A percentile compares a stretch with the other conserved stretches of the same genome.
Evolutionary conservation across 345 rosid genomes (phyloP).

Genomic region (Pistacia integerrima): DNA sequence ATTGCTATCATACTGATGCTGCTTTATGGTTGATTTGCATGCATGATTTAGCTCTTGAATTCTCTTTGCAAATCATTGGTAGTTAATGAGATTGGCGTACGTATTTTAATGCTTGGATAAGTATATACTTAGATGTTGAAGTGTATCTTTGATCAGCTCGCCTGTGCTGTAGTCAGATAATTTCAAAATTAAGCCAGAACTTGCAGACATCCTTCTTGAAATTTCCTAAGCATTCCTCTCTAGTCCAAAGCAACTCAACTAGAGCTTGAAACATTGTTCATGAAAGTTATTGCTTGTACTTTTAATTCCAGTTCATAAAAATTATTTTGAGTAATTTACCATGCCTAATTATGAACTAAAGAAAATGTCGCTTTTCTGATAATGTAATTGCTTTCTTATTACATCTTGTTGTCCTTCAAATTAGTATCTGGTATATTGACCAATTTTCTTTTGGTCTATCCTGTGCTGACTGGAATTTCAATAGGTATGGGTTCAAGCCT

Average conservation of each 20-base stretch:
- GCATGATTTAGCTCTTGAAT: neutral
- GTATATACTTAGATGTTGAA: neutral
- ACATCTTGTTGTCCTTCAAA: neutral
- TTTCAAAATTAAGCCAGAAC: neutral
- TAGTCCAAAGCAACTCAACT: neutral
- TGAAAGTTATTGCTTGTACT: neutral
- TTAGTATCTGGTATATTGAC: neutral
- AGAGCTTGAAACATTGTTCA: constrained; percentile 3
- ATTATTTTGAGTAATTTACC: neutral
- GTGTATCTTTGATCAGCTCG: neutral
- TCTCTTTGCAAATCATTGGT: neutral
- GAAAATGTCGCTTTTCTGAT: neutral
- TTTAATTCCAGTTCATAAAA: neutral
- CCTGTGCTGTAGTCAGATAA: neutral
- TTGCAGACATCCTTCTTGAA: neutral
- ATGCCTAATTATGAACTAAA: neutral
- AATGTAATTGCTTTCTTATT: constrained; percentile 7
- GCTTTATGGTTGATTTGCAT: neutral
- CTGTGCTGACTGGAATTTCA: constrained; percentile 17
- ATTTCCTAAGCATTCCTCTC: neutral
- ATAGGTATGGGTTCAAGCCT: constrained; percentile 86
- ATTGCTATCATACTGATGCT: neutral
- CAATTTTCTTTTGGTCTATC: constrained; percentile 4
- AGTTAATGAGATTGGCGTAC: neutral
- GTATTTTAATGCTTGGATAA: neutral